Evolutionary conservation across 1,284 basidiomycete species (phyloP), one percentile per base, ranked within the genome.

Genomic region (Cryptococcus sp.): DNA sequence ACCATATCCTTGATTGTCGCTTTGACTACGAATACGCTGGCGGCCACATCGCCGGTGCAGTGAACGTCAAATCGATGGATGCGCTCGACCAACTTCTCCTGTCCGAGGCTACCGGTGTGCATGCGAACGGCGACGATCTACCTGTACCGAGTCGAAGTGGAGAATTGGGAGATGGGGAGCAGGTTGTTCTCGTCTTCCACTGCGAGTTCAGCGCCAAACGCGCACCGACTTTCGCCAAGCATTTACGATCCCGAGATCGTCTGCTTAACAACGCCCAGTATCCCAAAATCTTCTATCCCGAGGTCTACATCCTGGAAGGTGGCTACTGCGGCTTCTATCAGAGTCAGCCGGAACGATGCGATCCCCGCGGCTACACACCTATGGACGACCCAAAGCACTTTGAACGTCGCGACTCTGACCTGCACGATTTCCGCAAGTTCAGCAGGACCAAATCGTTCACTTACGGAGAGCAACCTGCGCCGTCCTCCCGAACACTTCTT

Each of bases 181-280:
- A 96, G 91, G 83, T 91, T 84, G 82, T 99, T 19, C 80, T 99
- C 50, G 85, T 99, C 58, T 98, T 99, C 82, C 95, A 99, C 78
- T 99, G 95, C 83, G 95, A 99, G 80, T 98, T 97, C 75, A 94
- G 91, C 71, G 88, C 85, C 42, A 96, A 96, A 80, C 85, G 95
- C 51, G 96, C 93, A 2, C 95, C 95, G 1, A 94, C 93, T 11
- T 92, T 96, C 71, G 93, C 96, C 17, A 92, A 95, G 76, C 88
- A 94, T 70, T 82, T 98, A 25, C 89, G 96, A 58, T 89, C 90
- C 42, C 89, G 87, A 70, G 95, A 99, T 75, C 88, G 96, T 51
- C 85, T 87, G 1, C 80, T 90, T 80, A 97, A 95, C 79, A 86
- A 88, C 62, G 87, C 90, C 60, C 81, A 88, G 41, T 99, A 98